phyloP scores from a whole-genome alignment of 495 filamentous ascomycete genomes.

The Pyrenopolyporus hunteri region DNA sequence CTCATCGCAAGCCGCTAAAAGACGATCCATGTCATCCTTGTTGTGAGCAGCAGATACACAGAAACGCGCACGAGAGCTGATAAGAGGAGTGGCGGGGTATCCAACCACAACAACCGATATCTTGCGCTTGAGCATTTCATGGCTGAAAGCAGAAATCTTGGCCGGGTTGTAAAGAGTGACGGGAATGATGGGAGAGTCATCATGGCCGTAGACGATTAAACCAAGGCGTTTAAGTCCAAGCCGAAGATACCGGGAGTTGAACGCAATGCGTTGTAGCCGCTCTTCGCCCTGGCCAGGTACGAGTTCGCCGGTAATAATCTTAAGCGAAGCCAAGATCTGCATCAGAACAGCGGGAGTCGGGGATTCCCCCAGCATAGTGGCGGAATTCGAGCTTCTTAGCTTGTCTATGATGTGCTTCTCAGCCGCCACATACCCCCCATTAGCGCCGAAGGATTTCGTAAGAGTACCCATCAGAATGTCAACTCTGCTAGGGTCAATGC shows the following conservation, averaged over 20 bases:
- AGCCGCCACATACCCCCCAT: constrained; percentile 93
- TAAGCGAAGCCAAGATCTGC: constrained; percentile 84
- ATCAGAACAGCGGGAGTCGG: constrained; percentile 84
- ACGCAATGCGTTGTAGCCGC: constrained; percentile 91
- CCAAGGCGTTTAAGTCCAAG: constrained; percentile 96
- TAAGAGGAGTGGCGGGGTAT: constrained; percentile 95
- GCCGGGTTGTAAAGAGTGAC: constrained; percentile 93
- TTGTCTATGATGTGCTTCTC: constrained; percentile 92
- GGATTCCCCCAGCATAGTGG: constrained; percentile 85
- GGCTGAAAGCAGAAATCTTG: constrained; percentile 97
- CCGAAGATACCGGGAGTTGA: constrained; percentile 97
- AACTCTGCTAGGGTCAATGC: constrained; percentile 82
- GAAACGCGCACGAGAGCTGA: constrained; percentile 91
- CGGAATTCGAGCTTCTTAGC: constrained; percentile 83
- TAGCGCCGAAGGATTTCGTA: constrained; percentile 98
- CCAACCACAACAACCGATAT: constrained; percentile 99
- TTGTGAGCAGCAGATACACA: constrained; percentile 96
- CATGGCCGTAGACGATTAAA: constrained; percentile 94
- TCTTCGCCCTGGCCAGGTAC: constrained; percentile 93
- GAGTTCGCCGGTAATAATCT: constrained; percentile 86
- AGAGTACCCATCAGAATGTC: constrained; percentile 98
- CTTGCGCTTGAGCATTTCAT: constrained; percentile 96
- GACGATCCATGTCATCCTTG: constrained; percentile 94
- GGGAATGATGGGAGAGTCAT: constrained; percentile 97
- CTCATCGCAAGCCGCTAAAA: constrained; percentile 89